Conservation (phyloP, 306 rosid genomes). For the Arachis hypogaea region DNA sequence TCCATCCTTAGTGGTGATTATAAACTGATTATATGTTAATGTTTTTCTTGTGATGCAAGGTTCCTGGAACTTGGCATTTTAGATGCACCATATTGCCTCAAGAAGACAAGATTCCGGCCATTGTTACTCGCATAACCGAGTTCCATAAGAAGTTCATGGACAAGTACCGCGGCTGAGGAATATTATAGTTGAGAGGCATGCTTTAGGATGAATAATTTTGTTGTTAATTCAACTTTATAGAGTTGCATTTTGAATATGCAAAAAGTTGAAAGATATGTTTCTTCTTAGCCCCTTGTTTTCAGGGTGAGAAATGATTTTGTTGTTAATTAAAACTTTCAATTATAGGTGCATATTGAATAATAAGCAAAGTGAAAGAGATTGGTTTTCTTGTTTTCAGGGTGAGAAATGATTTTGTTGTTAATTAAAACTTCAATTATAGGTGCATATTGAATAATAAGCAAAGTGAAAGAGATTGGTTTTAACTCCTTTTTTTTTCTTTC, state of each 20-base stretch:
- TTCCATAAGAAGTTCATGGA: slow-evolving; percentile 80
- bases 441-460: slow-evolving; percentile 36
- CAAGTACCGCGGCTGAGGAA: slow-evolving; percentile 62
- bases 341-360: slow-evolving; percentile 37
- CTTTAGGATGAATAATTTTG: slow-evolving; percentile 27
- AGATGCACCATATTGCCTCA: slow-evolving; percentile 94
- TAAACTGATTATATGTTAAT: slow-evolving; percentile 21
- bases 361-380: slow-evolving; percentile 6
- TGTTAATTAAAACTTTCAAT: slow-evolving; percentile 6
- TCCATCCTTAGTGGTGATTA: not conserved
- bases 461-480: not conserved
- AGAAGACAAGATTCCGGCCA: slow-evolving; percentile 95
- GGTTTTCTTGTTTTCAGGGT: not conserved
- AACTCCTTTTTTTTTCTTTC: not conserved
- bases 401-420: slow-evolving; percentile 24
- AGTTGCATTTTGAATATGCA: slow-evolving; percentile 40
- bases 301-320: slow-evolving; percentile 23
- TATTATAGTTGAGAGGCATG: not conserved
- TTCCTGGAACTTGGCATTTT: slow-evolving; percentile 96
- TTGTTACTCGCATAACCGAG: slow-evolving; percentile 74
- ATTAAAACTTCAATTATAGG: slow-evolving; percentile 4
- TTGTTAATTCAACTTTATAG: slow-evolving; percentile 10
- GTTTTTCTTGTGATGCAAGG: slow-evolving; percentile 51
- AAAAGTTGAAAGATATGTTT: not conserved
- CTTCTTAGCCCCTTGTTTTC: not conserved